These are phyloP conservation scores for Seiridium cupressi DNA, from an alignment of 2,329 filamentous ascomycete genomes.

Conservation along the genomic window DNA sequence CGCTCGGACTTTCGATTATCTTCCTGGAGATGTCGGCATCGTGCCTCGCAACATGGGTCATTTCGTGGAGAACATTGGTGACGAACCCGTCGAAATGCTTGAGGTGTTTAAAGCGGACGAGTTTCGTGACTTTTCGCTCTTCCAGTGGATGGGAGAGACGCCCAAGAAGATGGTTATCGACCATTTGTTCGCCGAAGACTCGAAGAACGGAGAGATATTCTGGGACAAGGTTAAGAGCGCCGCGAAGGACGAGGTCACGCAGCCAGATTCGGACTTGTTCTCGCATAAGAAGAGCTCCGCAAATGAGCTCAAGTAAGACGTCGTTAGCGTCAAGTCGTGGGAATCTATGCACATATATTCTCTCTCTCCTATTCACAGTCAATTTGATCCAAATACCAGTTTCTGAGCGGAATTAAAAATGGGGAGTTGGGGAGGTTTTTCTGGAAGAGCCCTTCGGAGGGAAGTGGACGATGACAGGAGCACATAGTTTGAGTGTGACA, in stretches of 20 bases:
- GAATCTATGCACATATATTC: too few species aligned
- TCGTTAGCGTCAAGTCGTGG: too few species aligned
- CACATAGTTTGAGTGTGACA: too few species aligned
- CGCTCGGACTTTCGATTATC: conserved; percentile 74
- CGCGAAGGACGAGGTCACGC: conserved; percentile 54
- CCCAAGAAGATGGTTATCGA: conserved; percentile 65
- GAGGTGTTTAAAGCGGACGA: conserved; percentile 72
- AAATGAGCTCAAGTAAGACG: conserved; percentile 3
- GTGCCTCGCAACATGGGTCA: conserved; percentile 77
- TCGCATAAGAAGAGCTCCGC: background rate
- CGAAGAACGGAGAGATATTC: conserved; percentile 61
- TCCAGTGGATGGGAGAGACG: conserved; percentile 75
- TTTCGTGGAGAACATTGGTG: conserved; percentile 80
- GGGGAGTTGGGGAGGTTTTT: too few species aligned
- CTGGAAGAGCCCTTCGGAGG: too few species aligned
- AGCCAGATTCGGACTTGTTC: conserved; percentile 20
- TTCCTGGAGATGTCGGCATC: conserved; percentile 73
- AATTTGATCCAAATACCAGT: too few species aligned
- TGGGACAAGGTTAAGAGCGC: conserved; percentile 60
- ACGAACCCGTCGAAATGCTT: conserved; percentile 72
- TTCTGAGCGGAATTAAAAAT: too few species aligned
- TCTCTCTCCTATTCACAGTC: too few species aligned
- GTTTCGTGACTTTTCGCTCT: conserved; percentile 71
- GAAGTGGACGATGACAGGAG: too few species aligned
- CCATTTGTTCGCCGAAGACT: conserved; percentile 62